Conservation (phyloP, 2,329 filamentous ascomycete genomes). For the Colletotrichum chlorophyti region DNA sequence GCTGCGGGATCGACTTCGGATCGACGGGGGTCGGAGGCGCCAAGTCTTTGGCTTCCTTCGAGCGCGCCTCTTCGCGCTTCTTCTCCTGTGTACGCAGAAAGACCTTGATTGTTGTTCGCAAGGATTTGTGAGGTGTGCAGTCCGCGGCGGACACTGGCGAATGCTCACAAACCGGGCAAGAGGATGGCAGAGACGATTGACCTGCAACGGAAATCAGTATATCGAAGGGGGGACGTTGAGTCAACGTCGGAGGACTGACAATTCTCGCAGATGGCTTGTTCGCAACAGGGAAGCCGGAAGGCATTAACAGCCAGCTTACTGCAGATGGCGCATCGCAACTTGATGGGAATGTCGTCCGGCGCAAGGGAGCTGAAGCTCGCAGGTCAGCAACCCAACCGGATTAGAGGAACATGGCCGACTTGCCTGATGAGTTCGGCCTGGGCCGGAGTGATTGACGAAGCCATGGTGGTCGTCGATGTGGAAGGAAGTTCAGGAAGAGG, state of each 20-base stretch:
- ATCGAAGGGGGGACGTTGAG: not conserved
- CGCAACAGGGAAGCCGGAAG: slow-evolving; percentile 91
- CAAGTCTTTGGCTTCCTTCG: slow-evolving; percentile 53
- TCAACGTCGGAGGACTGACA: slow-evolving; percentile 68
- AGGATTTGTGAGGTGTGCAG: slow-evolving; percentile 86
- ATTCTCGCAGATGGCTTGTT: slow-evolving; percentile 89
- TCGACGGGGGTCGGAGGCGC: slow-evolving; percentile 51
- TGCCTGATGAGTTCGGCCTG: slow-evolving; percentile 67
- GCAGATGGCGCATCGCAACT: slow-evolving; percentile 93
- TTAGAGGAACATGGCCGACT: slow-evolving; percentile 21
- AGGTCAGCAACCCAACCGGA: slow-evolving; percentile 3
- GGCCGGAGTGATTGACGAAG: slow-evolving; percentile 49
- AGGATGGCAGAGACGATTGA: slow-evolving; percentile 76
- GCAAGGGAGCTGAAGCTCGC: slow-evolving; percentile 68
- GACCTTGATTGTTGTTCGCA: slow-evolving; percentile 91
- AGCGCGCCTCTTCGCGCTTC: slow-evolving; percentile 74
- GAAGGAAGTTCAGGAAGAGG: slow-evolving; percentile 23
- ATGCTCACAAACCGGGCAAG: slow-evolving; percentile 93
- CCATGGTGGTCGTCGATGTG: slow-evolving; percentile 30
- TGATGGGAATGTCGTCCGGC: slow-evolving; percentile 90
- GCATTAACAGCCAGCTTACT: slow-evolving; percentile 90
- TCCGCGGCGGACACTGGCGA: slow-evolving; percentile 84
- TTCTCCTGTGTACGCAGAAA: slow-evolving; percentile 92
- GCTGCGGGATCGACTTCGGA: slow-evolving; percentile 40
- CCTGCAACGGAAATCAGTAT: slow-evolving; percentile 55